A percentile compares a stretch with the other conserved stretches of the same genome.
phyloP scores from a whole-genome alignment of 225 moss, liverwort and hornwort genomes.

The Polytrichum formosum region DNA sequence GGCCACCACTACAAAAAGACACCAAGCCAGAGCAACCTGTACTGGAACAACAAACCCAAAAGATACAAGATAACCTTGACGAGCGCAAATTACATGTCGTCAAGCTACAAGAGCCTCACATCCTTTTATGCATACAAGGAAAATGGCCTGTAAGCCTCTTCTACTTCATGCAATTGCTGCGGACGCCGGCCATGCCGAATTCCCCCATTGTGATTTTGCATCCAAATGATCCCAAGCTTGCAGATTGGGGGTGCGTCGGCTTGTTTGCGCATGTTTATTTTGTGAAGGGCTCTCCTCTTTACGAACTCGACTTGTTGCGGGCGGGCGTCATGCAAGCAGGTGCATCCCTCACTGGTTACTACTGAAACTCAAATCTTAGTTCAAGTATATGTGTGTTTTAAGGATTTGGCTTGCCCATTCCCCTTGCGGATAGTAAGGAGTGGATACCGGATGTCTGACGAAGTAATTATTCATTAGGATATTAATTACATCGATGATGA shows the following conservation, averaged over 20 bases:
- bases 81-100: constrained; percentile 65
- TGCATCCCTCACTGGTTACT: constrained; percentile 7
- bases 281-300: constrained; percentile 72
- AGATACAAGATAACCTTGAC: constrained; percentile 51
- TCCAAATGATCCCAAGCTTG: constrained; percentile 54
- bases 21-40: constrained; percentile 69
- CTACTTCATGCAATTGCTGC: constrained; percentile 71
- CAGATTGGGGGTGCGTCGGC: constrained; percentile 87
- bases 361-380: too few relatives aligned
- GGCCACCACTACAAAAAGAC: constrained; percentile 65
- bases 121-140: constrained; percentile 81
- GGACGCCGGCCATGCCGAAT: constrained; percentile 47
- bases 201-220: constrained; percentile 81
- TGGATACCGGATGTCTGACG: too few relatives aligned
- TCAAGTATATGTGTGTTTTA: too few relatives aligned
- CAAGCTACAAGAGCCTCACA: constrained; percentile 60
- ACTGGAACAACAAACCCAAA: constrained; percentile 52
- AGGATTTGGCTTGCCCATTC: too few relatives aligned
- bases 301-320: constrained; percentile 83
- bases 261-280: constrained; percentile 80
- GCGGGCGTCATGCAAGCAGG: constrained; percentile 90
- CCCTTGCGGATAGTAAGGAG: too few relatives aligned
- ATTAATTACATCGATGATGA: too few relatives aligned
- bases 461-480: too few relatives aligned
- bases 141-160: constrained; percentile 76